These are phyloP conservation scores for Diaporthe sp. DNA, from an alignment of 2,329 filamentous ascomycete species.

Conservation along the genomic window DNA sequence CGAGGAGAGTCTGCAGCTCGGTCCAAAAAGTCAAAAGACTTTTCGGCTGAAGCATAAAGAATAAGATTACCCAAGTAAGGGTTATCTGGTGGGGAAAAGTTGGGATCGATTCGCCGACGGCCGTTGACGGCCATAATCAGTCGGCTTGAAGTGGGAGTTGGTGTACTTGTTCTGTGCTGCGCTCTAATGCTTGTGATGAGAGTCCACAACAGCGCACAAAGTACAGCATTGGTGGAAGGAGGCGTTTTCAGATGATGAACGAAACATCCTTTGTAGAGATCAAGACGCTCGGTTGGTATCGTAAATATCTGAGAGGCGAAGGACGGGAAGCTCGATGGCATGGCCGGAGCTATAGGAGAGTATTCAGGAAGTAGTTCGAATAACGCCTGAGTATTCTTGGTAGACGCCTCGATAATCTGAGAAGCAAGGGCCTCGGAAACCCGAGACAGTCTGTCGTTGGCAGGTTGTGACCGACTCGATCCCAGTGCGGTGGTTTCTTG, in stretches of 20 bases:
- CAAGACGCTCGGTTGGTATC: not conserved
- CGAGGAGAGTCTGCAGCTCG: not conserved
- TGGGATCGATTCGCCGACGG: not conserved
- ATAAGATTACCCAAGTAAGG: not conserved
- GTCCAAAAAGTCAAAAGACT: not conserved
- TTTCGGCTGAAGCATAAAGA: not conserved
- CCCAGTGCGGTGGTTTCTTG: not conserved
- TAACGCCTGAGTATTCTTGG: not conserved
- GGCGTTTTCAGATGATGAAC: not conserved
- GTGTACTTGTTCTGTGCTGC: not conserved
- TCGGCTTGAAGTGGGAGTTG: not conserved
- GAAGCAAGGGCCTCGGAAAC: not conserved
- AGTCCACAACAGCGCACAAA: not conserved
- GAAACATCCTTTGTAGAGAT: not conserved
- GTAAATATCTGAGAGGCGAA: not conserved
- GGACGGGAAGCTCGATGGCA: not conserved
- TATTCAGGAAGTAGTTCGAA: not conserved
- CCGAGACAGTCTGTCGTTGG: not conserved
- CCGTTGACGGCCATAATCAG: not conserved
- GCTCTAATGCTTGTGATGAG: not conserved
- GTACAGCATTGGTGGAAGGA: not conserved
- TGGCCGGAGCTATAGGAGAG: not conserved
- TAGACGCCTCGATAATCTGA: not conserved
- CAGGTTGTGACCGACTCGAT: not conserved
- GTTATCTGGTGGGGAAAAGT: not conserved